phyloP scores from a whole-genome alignment of 2,329 filamentous ascomycete genomes.

The Diaporthe sp. region DNA sequence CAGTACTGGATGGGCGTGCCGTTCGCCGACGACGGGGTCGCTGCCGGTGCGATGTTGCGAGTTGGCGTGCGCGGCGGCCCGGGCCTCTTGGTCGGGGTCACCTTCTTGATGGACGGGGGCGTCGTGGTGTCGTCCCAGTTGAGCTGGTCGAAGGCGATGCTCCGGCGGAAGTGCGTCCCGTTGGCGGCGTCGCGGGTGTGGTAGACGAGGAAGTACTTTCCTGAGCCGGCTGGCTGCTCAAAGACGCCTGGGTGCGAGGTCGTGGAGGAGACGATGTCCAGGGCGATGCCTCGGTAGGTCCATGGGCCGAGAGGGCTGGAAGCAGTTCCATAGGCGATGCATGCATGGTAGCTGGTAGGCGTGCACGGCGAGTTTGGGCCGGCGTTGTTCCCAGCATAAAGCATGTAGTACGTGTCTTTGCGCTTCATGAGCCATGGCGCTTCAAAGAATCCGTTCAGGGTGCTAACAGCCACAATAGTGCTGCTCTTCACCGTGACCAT shows the following conservation, averaged over 20 bases:
- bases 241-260: slow-evolving; percentile 55
- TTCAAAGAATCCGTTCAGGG: slow-evolving; percentile 54
- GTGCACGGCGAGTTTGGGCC: slow-evolving; percentile 54
- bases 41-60: slow-evolving; percentile 52
- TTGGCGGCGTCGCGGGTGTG: slow-evolving; percentile 53
- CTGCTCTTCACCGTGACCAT: slow-evolving; percentile 53
- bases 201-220: slow-evolving; percentile 52
- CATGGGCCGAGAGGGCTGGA: slow-evolving; percentile 53
- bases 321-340: slow-evolving; percentile 54
- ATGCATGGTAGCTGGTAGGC: slow-evolving; percentile 55
- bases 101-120: slow-evolving; percentile 48
- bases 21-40: slow-evolving; percentile 44
- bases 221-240: slow-evolving; percentile 44
- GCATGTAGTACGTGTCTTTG: slow-evolving; percentile 54
- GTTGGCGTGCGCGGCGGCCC: slow-evolving; percentile 45
- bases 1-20: slow-evolving; percentile 55
- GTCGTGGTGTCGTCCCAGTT: slow-evolving; percentile 50
- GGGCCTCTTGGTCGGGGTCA: slow-evolving; percentile 50
- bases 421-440: slow-evolving; percentile 56
- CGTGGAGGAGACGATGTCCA: slow-evolving; percentile 54
- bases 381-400: slow-evolving; percentile 57
- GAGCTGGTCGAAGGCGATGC: slow-evolving; percentile 52
- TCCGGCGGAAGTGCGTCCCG: slow-evolving; percentile 54
- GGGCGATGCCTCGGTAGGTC: slow-evolving; percentile 52
- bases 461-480: slow-evolving; percentile 44